These are phyloP conservation scores for Cryoendolithus antarcticus DNA, from an alignment of 2,329 filamentous ascomycete species.

Conservation along the genomic window DNA sequence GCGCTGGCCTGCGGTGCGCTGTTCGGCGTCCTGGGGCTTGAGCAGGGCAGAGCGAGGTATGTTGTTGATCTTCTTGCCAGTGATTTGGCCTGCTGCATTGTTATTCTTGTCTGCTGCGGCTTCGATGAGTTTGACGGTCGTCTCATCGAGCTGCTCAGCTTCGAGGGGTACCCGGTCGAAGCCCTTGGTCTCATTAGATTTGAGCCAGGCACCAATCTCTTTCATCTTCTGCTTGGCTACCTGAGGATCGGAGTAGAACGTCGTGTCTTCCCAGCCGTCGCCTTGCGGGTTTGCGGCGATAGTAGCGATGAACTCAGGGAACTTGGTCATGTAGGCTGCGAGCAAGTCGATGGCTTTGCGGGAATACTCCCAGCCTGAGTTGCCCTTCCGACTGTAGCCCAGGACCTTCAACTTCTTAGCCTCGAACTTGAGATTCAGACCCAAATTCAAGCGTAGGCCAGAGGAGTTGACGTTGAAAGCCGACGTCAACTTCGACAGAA, in stretches of 20 bases:
- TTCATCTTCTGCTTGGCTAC: constrained; percentile 71
- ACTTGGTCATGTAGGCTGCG: constrained; percentile 78
- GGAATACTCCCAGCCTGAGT: constrained; percentile 92
- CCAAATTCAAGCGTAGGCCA: constrained; percentile 75
- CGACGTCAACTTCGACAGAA: constrained; percentile 90
- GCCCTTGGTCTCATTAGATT: constrained; percentile 76
- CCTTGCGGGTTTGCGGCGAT: constrained; percentile 77
- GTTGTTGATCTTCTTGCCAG: constrained; percentile 59
- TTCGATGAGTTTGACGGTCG: constrained; percentile 72
- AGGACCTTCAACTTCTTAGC: constrained; percentile 89
- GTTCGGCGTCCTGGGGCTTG: constrained; percentile 91
- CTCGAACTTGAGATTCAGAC: constrained; percentile 94
- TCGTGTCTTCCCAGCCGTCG: constrained; percentile 70
- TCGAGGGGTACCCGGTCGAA: constrained; percentile 95
- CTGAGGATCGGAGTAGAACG: constrained; percentile 66
- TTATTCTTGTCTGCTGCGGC: constrained; percentile 55
- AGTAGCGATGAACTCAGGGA: constrained; percentile 88
- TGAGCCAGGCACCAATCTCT: constrained; percentile 88
- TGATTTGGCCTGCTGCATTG: constrained; percentile 30
- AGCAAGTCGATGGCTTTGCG: constrained; percentile 69
- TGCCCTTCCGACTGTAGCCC: constrained; percentile 79
- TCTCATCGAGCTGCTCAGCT: constrained; percentile 88
- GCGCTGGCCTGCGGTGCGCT: constrained; percentile 71
- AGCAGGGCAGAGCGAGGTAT: constrained; percentile 80
- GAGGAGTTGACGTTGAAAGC: constrained; percentile 79